These are phyloP conservation scores for Populus simonii DNA, from an alignment of 345 rosid genomes.

Conservation along the genomic window DNA sequence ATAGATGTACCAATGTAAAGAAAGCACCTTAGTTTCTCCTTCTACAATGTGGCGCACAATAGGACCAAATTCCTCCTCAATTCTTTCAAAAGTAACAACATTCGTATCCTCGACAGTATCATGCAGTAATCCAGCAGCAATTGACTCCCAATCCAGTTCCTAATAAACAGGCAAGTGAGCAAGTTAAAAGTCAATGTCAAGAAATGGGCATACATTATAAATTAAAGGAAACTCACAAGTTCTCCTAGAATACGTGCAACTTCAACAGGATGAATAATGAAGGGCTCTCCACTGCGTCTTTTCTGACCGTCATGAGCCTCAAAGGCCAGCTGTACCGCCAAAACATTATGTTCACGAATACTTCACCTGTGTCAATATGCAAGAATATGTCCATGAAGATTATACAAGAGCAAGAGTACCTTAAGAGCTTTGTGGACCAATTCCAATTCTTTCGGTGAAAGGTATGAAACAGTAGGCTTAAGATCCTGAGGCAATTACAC, in stretches of 20 bases:
- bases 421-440: slow-evolving; percentile 72
- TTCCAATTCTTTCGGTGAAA: slow-evolving; percentile 74
- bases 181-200: slow-evolving; percentile 11
- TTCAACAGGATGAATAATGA: slow-evolving; percentile 96
- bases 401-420: slow-evolving; percentile 39
- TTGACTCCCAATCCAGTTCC: slow-evolving; percentile 99
- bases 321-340: slow-evolving; percentile 75
- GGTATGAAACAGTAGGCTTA: slow-evolving; percentile 70
- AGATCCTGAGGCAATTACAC: slow-evolving; percentile 43
- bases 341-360: slow-evolving; percentile 28
- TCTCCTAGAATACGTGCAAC: slow-evolving; percentile 97
- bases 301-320: slow-evolving; percentile 97
- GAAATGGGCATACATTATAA: slow-evolving; percentile 6
- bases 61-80: slow-evolving; percentile 87
- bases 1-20: slow-evolving; percentile 15
- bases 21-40: slow-evolving; percentile 96
- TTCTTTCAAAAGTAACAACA: slow-evolving; percentile 83
- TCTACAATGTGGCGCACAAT: slow-evolving; percentile 90
- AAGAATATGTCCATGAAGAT: not conserved
- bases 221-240: slow-evolving; percentile 60
- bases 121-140: slow-evolving; percentile 94
- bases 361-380: not conserved
- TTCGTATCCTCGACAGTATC: slow-evolving; percentile 98
- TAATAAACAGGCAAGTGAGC: slow-evolving; percentile 28
- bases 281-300: slow-evolving; percentile 97